Percentiles rank a stretch among this genome's conserved stretches.
Conservation (phyloP, 176 grass and related monocot genomes). For the Zizania latifolia region DNA sequence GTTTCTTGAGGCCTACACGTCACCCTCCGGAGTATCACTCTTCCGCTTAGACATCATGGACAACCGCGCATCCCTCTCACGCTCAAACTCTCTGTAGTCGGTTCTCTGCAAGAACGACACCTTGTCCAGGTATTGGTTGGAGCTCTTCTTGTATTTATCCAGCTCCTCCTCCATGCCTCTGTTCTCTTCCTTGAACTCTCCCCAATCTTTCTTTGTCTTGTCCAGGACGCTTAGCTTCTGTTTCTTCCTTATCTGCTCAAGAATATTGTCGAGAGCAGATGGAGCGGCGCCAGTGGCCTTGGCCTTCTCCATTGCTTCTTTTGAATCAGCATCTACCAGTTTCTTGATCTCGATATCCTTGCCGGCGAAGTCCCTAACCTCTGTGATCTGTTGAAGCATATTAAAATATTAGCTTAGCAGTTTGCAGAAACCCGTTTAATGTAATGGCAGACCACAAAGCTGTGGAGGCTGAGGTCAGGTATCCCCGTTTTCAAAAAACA, state of each 20-base stretch:
- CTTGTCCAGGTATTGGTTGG: constrained; percentile 90
- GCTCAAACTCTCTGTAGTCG: constrained; percentile 89
- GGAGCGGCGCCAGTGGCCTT: constrained; percentile 39
- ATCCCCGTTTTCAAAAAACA: too few species aligned
- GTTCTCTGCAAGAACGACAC: constrained; percentile 84
- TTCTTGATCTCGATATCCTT: constrained; percentile 91
- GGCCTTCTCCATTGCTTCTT: constrained; percentile 82
- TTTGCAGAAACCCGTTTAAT: not conserved
- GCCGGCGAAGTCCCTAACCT: constrained; percentile 86
- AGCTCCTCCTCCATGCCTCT: constrained; percentile 77
- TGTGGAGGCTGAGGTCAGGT: too few species aligned
- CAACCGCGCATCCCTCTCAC: constrained; percentile 75
- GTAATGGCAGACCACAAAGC: too few species aligned
- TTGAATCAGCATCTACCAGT: constrained; percentile 82
- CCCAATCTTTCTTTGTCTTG: constrained; percentile 99
- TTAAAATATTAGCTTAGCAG: not conserved
- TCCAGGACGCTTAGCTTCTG: constrained; percentile 94
- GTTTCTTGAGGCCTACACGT: constrained; percentile 33
- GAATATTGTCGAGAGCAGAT: constrained; percentile 55
- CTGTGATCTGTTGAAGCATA: constrained; percentile 57
- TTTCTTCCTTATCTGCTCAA: constrained; percentile 97
- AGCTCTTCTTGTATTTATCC: constrained; percentile 94
- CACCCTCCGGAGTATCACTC: constrained; percentile 49
- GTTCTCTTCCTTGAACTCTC: constrained; percentile 93
- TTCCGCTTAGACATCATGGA: constrained; percentile 69